phyloP scores from a whole-genome alignment of 108 stramenopile genomes.

The Cyclotella atomus region DNA sequence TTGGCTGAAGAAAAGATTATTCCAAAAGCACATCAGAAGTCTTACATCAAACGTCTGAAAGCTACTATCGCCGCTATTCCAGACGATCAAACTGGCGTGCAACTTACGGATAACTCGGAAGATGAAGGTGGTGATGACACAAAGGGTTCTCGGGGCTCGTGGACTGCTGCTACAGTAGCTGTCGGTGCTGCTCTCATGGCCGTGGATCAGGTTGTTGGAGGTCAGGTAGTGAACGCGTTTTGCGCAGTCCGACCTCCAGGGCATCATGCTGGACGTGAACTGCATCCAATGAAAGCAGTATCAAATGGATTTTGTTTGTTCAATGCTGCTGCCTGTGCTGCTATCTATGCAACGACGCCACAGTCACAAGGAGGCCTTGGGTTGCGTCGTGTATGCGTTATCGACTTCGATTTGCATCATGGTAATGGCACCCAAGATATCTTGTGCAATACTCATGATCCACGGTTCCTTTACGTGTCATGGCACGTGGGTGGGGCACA shows the following conservation, averaged over 20 bases:
- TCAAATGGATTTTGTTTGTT: slow-evolving; percentile 97
- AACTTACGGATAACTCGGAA: slow-evolving; percentile 86
- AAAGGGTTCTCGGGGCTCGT: slow-evolving; percentile 85
- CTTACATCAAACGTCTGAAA: slow-evolving; percentile 78
- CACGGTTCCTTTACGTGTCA: slow-evolving; percentile 89
- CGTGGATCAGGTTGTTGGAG: slow-evolving; percentile 87
- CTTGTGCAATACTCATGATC: slow-evolving; percentile 86
- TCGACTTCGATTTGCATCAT: slow-evolving; percentile 96
- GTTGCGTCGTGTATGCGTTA: slow-evolving; percentile 83
- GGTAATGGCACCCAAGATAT: slow-evolving; percentile 96
- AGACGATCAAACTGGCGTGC: slow-evolving; percentile 55
- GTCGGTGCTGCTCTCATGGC: slow-evolving; percentile 89
- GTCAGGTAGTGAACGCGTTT: slow-evolving; percentile 86
- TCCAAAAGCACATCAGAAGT: slow-evolving; percentile 67
- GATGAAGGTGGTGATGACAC: slow-evolving; percentile 89
- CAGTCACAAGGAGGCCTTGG: slow-evolving; percentile 81
- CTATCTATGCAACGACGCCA: slow-evolving; percentile 91
- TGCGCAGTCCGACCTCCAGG: slow-evolving; percentile 93
- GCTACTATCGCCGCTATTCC: slow-evolving; percentile 58
- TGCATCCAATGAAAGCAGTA: slow-evolving; percentile 88
- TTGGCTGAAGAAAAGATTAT: slow-evolving; percentile 74
- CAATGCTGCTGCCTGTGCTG: slow-evolving; percentile 95
- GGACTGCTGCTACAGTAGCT: slow-evolving; percentile 87
- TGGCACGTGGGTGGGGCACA: slow-evolving; percentile 86
- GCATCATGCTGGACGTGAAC: slow-evolving; percentile 90